Percentiles rank a stretch among this genome's conserved stretches.
Evolutionary conservation across 768 basidiomycete genomes (phyloP).

Genomic region (Lentinula raphanica): DNA sequence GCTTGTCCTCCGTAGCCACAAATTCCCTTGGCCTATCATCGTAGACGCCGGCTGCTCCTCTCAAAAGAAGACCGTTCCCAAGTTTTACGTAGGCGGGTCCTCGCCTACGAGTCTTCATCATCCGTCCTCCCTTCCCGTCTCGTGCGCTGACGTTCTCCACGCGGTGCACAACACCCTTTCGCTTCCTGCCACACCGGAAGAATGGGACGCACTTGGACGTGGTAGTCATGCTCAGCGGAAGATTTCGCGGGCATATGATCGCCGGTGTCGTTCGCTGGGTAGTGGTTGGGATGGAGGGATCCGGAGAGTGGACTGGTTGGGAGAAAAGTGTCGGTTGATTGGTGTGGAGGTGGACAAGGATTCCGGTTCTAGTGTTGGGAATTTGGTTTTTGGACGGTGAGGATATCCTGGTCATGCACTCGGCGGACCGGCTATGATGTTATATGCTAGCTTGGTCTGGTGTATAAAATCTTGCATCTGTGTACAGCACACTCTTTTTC

Average conservation of each 20-base stretch:
- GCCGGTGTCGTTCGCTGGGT: constrained; percentile 52
- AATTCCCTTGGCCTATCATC: constrained; percentile 58
- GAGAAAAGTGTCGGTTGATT: constrained; percentile 51
- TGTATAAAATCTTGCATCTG: background rate
- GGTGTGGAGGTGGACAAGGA: constrained; percentile 53
- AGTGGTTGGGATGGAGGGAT: constrained; percentile 70
- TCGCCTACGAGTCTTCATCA: constrained; percentile 4
- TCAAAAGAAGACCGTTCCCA: constrained; percentile 15
- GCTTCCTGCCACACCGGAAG: constrained; percentile 52
- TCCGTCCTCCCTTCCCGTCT: constrained; percentile 27
- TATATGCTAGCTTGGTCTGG: no score
- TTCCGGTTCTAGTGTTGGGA: constrained; percentile 35
- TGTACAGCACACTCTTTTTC: background rate
- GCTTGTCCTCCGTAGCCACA: constrained; percentile 49
- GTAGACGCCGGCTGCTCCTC: constrained; percentile 26
- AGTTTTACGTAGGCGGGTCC: constrained; percentile 21
- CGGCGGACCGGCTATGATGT: no score
- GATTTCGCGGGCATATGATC: constrained; percentile 57
- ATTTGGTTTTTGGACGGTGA: constrained; percentile 36
- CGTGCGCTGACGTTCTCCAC: constrained; percentile 61
- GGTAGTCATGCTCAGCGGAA: constrained; percentile 54
- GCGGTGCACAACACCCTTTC: constrained; percentile 54
- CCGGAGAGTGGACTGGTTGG: constrained; percentile 61
- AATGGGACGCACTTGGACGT: constrained; percentile 58
- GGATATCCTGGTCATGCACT: no score